phyloP scores from a whole-genome alignment of 257 asterid genomes.

The Coffea canephora region DNA sequence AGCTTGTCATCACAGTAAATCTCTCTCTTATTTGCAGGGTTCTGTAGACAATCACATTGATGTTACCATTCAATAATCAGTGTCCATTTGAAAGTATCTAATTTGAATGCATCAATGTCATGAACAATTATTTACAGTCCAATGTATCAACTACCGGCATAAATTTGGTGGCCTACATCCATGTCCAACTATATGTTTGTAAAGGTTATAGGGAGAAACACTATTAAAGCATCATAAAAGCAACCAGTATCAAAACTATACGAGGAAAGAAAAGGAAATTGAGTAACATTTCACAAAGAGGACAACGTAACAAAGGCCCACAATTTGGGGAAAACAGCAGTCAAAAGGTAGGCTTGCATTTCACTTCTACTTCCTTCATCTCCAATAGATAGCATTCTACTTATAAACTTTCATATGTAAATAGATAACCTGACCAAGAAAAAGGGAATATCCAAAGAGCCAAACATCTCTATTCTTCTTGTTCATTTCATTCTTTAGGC shows the following conservation, averaged over 20 bases:
- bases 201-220: background rate
- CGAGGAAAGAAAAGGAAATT: background rate
- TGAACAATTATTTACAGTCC: background rate
- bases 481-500: background rate
- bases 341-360: background rate
- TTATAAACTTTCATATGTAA: background rate
- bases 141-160: background rate
- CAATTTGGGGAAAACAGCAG: background rate
- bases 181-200: background rate
- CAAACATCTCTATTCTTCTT: background rate
- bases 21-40: conserved; percentile 55
- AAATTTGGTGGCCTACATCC: background rate
- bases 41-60: conserved; percentile 33
- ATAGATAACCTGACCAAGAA: background rate
- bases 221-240: background rate
- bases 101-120: background rate
- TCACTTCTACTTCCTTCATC: background rate
- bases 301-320: background rate
- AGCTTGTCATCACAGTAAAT: conserved; percentile 59
- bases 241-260: background rate
- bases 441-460: background rate
- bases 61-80: background rate
- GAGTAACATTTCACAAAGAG: background rate
- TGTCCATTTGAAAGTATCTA: background rate
- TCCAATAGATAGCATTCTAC: background rate